A percentile compares a stretch with the other conserved stretches of the same genome.
These are phyloP conservation scores for Picochlorum sp. DNA, from an alignment of 139 green algal species.

Conservation along the genomic window DNA sequence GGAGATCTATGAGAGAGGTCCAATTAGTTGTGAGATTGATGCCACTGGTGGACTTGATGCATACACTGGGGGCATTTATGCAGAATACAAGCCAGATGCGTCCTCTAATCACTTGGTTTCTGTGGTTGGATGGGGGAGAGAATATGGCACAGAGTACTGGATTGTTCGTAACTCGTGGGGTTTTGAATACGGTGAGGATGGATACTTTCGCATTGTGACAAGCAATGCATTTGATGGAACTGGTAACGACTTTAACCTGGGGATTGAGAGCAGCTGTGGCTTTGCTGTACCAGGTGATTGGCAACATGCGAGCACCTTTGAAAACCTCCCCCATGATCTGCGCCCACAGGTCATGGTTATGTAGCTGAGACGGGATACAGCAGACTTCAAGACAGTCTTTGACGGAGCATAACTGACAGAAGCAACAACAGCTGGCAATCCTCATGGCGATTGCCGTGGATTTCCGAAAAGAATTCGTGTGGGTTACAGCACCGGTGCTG, in stretches of 20 bases:
- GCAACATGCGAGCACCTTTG: constrained; percentile 10
- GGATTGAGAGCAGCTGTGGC: constrained; percentile 59
- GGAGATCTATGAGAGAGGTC: constrained; percentile 72
- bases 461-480: too few relatives aligned
- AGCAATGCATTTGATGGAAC: constrained; percentile 36
- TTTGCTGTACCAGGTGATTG: constrained; percentile 52
- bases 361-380: too few relatives aligned
- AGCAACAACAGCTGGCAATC: too few relatives aligned
- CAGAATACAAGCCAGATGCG: constrained; percentile 24
- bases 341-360: not conserved
- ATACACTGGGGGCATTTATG: constrained; percentile 49
- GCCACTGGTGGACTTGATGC: constrained; percentile 61
- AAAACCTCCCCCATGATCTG: not conserved
- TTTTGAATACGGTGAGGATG: constrained; percentile 55
- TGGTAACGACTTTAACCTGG: constrained; percentile 60
- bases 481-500: too few relatives aligned
- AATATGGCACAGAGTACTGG: constrained; percentile 67
- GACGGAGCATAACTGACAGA: too few relatives aligned
- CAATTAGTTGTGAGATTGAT: constrained; percentile 77
- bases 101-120: constrained; percentile 76
- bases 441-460: too few relatives aligned
- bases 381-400: too few relatives aligned
- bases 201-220: constrained; percentile 69
- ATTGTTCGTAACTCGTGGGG: constrained; percentile 59
- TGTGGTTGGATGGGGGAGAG: constrained; percentile 75